These are phyloP conservation scores for Neocucurbitaria cava DNA, from an alignment of 2,329 filamentous ascomycete genomes.

Conservation along the genomic window DNA sequence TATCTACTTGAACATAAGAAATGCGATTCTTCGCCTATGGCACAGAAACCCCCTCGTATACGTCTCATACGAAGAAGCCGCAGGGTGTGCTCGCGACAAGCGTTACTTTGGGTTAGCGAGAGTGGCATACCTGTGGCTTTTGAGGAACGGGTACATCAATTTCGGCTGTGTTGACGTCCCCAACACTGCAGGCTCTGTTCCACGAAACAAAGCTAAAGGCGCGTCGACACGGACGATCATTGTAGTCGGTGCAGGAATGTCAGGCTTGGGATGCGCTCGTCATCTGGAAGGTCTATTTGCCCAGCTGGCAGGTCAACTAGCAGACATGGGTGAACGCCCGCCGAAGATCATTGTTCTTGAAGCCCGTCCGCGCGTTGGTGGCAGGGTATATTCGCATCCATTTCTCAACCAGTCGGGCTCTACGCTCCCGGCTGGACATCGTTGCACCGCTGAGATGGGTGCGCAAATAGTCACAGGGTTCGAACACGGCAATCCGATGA, in stretches of 20 bases:
- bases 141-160: constrained; percentile 93
- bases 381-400: constrained; percentile 88
- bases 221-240: constrained; percentile 74
- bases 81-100: constrained; percentile 85
- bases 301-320: constrained; percentile 76
- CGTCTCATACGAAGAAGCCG: constrained; percentile 83
- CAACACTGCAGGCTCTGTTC: constrained; percentile 46
- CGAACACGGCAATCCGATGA: constrained; percentile 91
- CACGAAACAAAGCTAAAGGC: constrained; percentile 51
- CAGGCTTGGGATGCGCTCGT: constrained; percentile 88
- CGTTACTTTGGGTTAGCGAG: constrained; percentile 90
- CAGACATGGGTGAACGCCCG: constrained; percentile 68
- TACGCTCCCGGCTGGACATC: constrained; percentile 61
- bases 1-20: constrained; percentile 93
- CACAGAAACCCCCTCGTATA: constrained; percentile 81
- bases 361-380: constrained; percentile 85
- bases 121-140: constrained; percentile 90
- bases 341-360: constrained; percentile 84
- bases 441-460: constrained; percentile 91
- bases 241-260: constrained; percentile 92
- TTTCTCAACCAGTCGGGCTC: constrained; percentile 65
- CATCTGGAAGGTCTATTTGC: constrained; percentile 86
- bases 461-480: constrained; percentile 99
- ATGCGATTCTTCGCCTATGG: constrained; percentile 92
- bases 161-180: constrained; percentile 87